phyloP scores from a whole-genome alignment of 352 stramenopile species.

The Phytophthora cryptogea region DNA sequence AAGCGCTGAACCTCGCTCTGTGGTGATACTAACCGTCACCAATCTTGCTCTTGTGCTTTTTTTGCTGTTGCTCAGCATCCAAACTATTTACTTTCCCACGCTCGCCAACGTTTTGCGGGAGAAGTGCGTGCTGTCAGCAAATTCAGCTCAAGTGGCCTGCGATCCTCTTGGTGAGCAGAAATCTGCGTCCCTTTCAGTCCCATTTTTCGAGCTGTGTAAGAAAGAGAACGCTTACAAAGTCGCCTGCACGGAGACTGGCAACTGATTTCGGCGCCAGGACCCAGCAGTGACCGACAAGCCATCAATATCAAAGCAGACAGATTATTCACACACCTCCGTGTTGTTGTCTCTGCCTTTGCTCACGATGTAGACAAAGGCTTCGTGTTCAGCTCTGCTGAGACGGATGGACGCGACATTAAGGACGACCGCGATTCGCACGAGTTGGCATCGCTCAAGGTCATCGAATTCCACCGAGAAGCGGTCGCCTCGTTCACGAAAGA shows the following conservation, averaged over 20 bases:
- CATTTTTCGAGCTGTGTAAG: conserved; percentile 42
- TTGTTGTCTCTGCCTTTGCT: conserved; percentile 22
- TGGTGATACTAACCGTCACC: not conserved
- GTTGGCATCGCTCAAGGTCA: conserved; percentile 25
- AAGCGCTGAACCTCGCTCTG: not conserved
- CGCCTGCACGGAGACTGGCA: conserved; percentile 21
- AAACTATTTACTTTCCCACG: conserved; percentile 69
- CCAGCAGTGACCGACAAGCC: conserved; percentile 18
- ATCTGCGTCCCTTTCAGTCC: conserved; percentile 11
- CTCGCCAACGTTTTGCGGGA: conserved; percentile 73
- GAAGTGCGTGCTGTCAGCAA: conserved; percentile 48
- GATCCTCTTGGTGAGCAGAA: conserved; percentile 27
- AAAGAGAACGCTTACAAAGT: conserved; percentile 39
- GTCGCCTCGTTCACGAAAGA: conserved; percentile 30
- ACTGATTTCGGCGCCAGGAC: conserved; percentile 11
- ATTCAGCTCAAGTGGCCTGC: conserved; percentile 48
- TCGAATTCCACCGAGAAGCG: conserved; percentile 25
- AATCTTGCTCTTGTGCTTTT: not conserved
- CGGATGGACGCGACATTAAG: conserved; percentile 17
- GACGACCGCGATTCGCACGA: conserved; percentile 22
- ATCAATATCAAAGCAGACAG: conserved; percentile 35
- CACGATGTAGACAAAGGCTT: conserved; percentile 41
- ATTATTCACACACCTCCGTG: conserved; percentile 26
- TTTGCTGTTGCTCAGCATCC: conserved; percentile 36
- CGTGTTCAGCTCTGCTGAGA: conserved; percentile 55